Percentiles rank a stretch among this genome's conserved stretches.
Evolutionary conservation across 2,329 filamentous ascomycete species (phyloP).

Genomic region (Lecanoromycetidae sp.): DNA sequence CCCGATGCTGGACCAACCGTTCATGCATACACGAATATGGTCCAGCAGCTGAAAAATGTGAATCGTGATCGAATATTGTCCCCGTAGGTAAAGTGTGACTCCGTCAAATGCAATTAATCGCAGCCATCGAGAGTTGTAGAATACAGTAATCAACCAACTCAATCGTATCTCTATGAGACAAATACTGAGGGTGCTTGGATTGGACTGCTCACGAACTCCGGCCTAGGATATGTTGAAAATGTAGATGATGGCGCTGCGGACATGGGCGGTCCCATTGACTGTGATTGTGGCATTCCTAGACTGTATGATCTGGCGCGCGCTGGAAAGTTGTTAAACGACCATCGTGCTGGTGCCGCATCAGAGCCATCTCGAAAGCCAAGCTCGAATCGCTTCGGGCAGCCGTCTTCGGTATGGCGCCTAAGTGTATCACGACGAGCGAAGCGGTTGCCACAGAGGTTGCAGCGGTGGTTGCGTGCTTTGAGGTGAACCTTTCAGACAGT

Average conservation of each 20-base stretch:
- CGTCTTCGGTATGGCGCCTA: conserved; percentile 41
- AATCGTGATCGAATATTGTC: background rate
- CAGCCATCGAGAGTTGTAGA: too few relatives aligned
- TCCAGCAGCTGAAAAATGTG: background rate
- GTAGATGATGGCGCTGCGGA: conserved; percentile 8
- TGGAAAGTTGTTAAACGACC: conserved; percentile 13
- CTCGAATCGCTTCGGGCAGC: conserved; percentile 19
- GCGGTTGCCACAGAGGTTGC: conserved; percentile 55
- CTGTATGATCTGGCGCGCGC: conserved; percentile 11
- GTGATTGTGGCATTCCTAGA: conserved; percentile 7
- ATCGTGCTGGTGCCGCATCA: conserved; percentile 12
- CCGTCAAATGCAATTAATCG: background rate
- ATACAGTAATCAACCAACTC: too few relatives aligned
- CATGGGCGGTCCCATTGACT: conserved; percentile 14
- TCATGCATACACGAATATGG: background rate
- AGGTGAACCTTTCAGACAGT: conserved; percentile 53
- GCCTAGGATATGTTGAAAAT: conserved; percentile 7
- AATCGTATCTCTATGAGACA: background rate
- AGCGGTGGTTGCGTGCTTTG: conserved; percentile 58
- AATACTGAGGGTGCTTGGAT: conserved; percentile 12
- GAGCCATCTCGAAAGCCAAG: conserved; percentile 16
- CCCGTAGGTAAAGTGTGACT: too few relatives aligned
- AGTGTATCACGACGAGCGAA: conserved; percentile 77
- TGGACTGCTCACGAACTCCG: conserved; percentile 16
- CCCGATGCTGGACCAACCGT: background rate